Evolutionary conservation across 306 rosid genomes (phyloP).

Genomic region (Geum urbanum): DNA sequence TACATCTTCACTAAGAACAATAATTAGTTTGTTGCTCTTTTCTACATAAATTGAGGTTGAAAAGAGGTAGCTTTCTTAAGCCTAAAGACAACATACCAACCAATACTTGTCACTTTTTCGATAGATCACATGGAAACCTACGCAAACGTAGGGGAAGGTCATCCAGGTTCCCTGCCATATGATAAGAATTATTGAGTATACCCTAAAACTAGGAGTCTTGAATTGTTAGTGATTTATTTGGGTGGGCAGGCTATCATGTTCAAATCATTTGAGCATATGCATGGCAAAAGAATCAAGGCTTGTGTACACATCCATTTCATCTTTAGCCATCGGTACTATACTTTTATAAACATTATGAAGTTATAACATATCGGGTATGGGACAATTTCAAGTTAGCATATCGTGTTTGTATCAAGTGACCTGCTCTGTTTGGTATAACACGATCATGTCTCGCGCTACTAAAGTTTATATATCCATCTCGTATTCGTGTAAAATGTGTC

Average conservation of each 20-base stretch:
- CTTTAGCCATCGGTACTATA: neutral
- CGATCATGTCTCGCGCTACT: too few relatives aligned
- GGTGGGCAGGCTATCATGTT: neutral
- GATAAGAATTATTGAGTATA: neutral
- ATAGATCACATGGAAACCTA: neutral
- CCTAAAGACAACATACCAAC: neutral
- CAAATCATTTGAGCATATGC: neutral
- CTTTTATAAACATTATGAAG: neutral
- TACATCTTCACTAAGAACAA: neutral
- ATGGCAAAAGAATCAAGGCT: slow-evolving; percentile 1
- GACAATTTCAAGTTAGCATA: too few relatives aligned
- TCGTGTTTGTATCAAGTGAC: too few relatives aligned
- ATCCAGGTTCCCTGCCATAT: neutral
- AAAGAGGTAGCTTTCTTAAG: slow-evolving; percentile 1
- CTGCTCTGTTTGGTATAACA: too few relatives aligned
- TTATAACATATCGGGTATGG: too few relatives aligned
- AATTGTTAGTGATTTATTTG: neutral
- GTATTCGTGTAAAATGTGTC: too few relatives aligned
- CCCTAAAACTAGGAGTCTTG: neutral
- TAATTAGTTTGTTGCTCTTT: neutral
- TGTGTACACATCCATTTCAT: neutral
- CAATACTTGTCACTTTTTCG: neutral
- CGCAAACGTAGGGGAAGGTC: neutral
- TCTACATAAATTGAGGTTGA: neutral
- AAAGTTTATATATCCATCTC: too few relatives aligned